Conservation (phyloP, 805 yeast genomes). For the Cephaloascus fragrans region DNA sequence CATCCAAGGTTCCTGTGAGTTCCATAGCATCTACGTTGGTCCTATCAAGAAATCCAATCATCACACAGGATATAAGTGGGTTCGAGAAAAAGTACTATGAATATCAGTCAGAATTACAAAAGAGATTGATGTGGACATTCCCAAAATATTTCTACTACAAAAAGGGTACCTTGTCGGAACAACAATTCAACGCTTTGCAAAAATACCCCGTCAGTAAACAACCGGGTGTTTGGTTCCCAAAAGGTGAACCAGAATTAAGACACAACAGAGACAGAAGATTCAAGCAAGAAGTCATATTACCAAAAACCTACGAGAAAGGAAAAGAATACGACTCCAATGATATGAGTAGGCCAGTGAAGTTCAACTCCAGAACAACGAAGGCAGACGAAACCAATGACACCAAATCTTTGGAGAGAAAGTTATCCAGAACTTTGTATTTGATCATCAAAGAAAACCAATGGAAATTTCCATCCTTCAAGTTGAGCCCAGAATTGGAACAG, state of each 20-base stretch:
- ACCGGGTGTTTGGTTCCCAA: constrained; percentile 69
- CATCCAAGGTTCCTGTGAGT: not conserved
- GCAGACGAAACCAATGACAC: constrained; percentile 63
- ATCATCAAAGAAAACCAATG: constrained; percentile 50
- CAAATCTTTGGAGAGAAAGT: constrained; percentile 65
- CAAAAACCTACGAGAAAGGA: constrained; percentile 43
- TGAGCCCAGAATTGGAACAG: constrained; percentile 22
- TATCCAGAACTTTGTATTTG: constrained; percentile 74
- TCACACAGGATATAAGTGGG: constrained; percentile 64
- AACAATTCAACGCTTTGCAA: constrained; percentile 67
- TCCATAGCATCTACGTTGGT: constrained; percentile 42
- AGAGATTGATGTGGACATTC: constrained; percentile 94
- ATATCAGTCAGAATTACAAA: constrained; percentile 80
- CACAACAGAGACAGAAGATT: constrained; percentile 83
- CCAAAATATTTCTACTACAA: constrained; percentile 89
- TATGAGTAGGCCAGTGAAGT: constrained; percentile 57
- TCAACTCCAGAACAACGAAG: constrained; percentile 62
- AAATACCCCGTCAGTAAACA: constrained; percentile 63
- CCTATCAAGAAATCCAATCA: constrained; percentile 74
- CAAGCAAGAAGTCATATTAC: constrained; percentile 72
- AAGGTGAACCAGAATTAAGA: constrained; percentile 78
- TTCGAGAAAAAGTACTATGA: constrained; percentile 70
- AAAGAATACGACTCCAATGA: constrained; percentile 37
- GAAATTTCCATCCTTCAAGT: constrained; percentile 71
- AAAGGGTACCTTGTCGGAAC: constrained; percentile 82